phyloP scores from a whole-genome alignment of 1,139 yeast species.

The Diutina siamensis region DNA sequence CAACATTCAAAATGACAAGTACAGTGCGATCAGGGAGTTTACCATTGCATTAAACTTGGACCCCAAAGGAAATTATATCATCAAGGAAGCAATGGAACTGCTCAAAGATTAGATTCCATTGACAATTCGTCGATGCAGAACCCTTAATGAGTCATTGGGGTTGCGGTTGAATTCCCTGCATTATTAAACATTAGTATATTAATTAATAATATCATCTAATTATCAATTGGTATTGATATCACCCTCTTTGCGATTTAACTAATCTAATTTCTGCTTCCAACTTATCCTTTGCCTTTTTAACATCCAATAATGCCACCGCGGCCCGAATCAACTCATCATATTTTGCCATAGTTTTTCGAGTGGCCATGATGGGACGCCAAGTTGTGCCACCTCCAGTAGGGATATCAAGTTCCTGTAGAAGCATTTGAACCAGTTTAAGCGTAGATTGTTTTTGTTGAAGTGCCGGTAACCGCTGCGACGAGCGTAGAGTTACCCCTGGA shows the following conservation, averaged over 20 bases:
- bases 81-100: slow-evolving; percentile 71
- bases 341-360: slow-evolving; percentile 65
- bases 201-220: background rate
- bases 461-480: slow-evolving; percentile 32
- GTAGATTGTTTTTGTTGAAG: slow-evolving; percentile 45
- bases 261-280: slow-evolving; percentile 68
- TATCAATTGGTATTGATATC: too few species aligned
- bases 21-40: slow-evolving; percentile 73
- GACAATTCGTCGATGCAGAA: slow-evolving; percentile 9
- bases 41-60: slow-evolving; percentile 86
- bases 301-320: slow-evolving; percentile 64
- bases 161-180: slow-evolving; percentile 11
- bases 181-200: too few species aligned
- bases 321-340: slow-evolving; percentile 70
- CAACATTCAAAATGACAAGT: slow-evolving; percentile 62
- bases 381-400: slow-evolving; percentile 45
- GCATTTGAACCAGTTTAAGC: slow-evolving; percentile 63
- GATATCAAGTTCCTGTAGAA: slow-evolving; percentile 68
- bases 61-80: slow-evolving; percentile 85
- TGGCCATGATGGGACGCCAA: slow-evolving; percentile 78
- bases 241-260: slow-evolving; percentile 36
- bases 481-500: slow-evolving; percentile 72
- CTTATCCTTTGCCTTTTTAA: slow-evolving; percentile 82
- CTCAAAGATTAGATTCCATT: slow-evolving; percentile 2
- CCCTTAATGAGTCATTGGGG: slow-evolving; percentile 17